Evolutionary conservation across 345 rosid genomes (phyloP), one percentile per base, ranked within the genome.

Genomic region (Salix exigua): DNA sequence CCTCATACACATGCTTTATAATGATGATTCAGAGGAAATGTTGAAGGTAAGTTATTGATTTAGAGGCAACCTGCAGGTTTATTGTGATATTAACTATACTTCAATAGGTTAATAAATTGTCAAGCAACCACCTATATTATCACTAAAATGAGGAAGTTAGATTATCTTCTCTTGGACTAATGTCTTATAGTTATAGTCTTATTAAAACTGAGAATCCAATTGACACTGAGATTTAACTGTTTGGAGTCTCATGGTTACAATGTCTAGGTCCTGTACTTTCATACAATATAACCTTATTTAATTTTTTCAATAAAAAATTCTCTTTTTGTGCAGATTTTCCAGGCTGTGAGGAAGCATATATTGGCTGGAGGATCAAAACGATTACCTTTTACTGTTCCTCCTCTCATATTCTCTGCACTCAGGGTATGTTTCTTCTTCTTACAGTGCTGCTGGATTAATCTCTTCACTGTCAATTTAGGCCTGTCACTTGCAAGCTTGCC

Each of bases 11-110:
- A 86, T 92, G 97, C 81, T 93, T 71, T 83, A 86, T 76, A 91
- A 86, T 87, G 96, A 93, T 79, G 97, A 93, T 67, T 80, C 88
- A 11, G 99, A 92, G 78, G 98, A 96, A 88, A 93, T 96, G 99
- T 89, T 91, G 82, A 93, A 93, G 99, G 99, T 93, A 86, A 73
- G 71, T 35, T 33, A 23, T 31, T 19, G 67, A 42, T 6, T n/a
- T 68, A 5, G 7, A 58, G 58, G 44, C 26, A 31, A 30, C 58
- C 18, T 14, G 19, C 69, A 17, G 46, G 58, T 7, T 62, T 18
- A 44, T 42, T 46, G 23, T 25, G 33, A 26, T 69, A 37, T 69
- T 6, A 63, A 62, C n/a, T 74, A 31, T 28, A 30, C 55, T 60
- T 73, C 8, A 60, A 60, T 9, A 14, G 23, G 4, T 60, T n/a